phyloP scores from a whole-genome alignment of 139 green algal species.

The Chlorella sp. region DNA sequence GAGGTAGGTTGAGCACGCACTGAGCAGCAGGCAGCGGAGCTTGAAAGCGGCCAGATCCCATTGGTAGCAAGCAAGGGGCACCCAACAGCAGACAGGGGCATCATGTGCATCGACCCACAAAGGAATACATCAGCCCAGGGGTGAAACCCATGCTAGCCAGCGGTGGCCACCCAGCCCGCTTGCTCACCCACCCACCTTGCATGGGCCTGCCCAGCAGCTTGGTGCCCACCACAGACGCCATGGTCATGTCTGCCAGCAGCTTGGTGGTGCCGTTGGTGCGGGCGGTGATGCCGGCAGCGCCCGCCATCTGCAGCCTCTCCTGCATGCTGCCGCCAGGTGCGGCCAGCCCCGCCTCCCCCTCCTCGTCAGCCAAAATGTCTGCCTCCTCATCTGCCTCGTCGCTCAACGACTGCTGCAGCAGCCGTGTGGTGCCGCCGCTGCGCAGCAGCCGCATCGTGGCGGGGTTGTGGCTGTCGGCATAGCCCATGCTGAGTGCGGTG shows the following conservation, averaged over 20 bases:
- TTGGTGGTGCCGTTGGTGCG: conserved; percentile 54
- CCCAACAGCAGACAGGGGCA: background rate
- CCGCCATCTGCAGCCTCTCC: background rate
- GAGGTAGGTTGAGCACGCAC: background rate
- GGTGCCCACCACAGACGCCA: conserved; percentile 40
- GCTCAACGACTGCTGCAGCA: conserved; percentile 28
- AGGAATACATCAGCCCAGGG: background rate
- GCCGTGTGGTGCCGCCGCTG: conserved; percentile 50
- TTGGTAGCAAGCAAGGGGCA: background rate
- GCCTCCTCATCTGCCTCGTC: background rate
- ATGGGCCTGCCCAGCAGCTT: conserved; percentile 7
- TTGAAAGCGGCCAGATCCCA: background rate
- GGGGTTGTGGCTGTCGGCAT: conserved; percentile 51
- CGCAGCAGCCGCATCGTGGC: conserved; percentile 42
- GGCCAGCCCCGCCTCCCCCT: background rate
- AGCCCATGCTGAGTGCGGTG: conserved; percentile 35
- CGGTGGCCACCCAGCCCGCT: too few species aligned
- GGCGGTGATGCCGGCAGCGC: background rate
- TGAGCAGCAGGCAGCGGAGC: background rate
- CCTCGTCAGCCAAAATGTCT: background rate
- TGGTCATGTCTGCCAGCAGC: conserved; percentile 71
- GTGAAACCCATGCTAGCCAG: too few species aligned
- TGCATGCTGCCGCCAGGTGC: background rate
- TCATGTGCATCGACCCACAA: background rate
- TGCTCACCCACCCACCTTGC: background rate